Evolutionary conservation across 805 yeast genomes (phyloP), one percentile per base, ranked within the genome.

Genomic region (Candida golubevii): DNA sequence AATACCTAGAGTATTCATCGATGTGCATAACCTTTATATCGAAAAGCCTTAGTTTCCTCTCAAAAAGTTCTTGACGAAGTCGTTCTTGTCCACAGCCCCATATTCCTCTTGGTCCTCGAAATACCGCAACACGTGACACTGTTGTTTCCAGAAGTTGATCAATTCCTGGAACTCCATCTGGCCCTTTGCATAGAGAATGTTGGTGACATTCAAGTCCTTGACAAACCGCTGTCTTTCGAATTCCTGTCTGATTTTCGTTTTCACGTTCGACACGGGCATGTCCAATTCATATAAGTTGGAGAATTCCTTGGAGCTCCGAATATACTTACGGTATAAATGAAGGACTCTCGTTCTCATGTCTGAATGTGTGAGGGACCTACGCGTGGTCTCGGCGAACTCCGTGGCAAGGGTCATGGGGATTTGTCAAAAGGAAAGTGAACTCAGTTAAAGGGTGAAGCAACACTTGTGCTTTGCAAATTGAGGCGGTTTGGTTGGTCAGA

Each of bases 91-190:
- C 49, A 79, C 77, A 35, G 71, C 72, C 51, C 73, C 74, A 53
- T 84, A 77, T 30, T 70, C 71, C 36, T 75, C 76, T 62, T 77
- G 83, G 55, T 81, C 82, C 54, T 82, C 86, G 56, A 87, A 87
- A 71, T 83, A 87, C 67, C 83, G 80, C 81, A 85, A 73, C 36
- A 87, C 88, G 65, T 87, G 95, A 51, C 90, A 79, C 61, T 79
- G 81, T 72, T 88, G 95, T 65, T 87, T 88, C 95, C 96, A 87
- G 72, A 87, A 87, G 68, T 88, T 88, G 58, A 83, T 76, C 59
- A 86, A 75, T 61, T 87, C 95, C 69, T 87, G 96, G 67, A 81
- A 88, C 64, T 88, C 96, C 93, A 85, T 85, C 59, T 85, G 89
- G 7, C 91, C 95, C 70, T 86, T 85, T 69, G 85, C 80, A 54